phyloP scores from a whole-genome alignment of 2,329 filamentous ascomycete genomes.

The Aureobasidium uvarum region DNA sequence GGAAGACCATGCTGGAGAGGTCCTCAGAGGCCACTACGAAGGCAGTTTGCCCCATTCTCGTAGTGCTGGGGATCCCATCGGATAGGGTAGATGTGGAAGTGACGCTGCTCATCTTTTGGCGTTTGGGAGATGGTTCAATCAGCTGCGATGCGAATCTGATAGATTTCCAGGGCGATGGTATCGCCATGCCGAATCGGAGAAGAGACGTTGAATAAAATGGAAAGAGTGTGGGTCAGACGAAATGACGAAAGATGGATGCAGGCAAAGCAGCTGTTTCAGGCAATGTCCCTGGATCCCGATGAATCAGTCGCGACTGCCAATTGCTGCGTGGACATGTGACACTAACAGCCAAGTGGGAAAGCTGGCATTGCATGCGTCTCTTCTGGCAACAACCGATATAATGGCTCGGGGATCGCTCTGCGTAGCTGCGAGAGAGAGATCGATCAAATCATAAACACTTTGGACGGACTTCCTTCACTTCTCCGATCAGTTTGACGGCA shows the following conservation, averaged over 20 bases:
- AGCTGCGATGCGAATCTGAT: neutral
- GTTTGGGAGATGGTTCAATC: neutral
- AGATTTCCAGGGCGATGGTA: neutral
- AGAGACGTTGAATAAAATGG: neutral
- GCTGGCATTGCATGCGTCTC: too few species aligned
- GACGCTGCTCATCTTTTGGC: neutral
- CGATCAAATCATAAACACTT: too few species aligned
- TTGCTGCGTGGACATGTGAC: neutral
- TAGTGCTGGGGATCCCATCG: neutral
- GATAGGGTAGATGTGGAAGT: neutral
- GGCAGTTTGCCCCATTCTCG: neutral
- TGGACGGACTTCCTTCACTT: too few species aligned
- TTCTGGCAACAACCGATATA: too few species aligned
- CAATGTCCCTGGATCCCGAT: neutral
- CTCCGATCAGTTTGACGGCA: too few species aligned
- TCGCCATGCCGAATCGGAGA: too few species aligned
- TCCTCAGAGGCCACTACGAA: neutral
- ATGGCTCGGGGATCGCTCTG: too few species aligned
- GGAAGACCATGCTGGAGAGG: constrained; percentile 8
- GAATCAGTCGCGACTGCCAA: neutral
- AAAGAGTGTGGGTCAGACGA: neutral
- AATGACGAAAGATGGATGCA: neutral
- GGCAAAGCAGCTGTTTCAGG: neutral
- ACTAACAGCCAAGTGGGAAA: neutral
- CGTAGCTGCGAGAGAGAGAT: too few species aligned